Conservation (phyloP, 306 rosid genomes). For the Lathyrus tuberosus region DNA sequence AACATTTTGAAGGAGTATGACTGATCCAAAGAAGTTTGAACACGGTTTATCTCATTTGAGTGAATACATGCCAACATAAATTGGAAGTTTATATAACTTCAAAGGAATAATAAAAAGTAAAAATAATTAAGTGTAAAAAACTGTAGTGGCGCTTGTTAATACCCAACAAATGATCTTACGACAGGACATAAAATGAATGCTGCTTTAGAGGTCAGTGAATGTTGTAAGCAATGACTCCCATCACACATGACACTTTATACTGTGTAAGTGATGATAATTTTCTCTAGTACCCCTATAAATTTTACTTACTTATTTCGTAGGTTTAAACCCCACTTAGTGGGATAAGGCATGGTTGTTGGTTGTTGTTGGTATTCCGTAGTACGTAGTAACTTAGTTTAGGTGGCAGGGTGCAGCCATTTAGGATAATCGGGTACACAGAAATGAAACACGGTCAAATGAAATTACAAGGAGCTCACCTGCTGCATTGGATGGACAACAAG, state of each 20-base stretch:
- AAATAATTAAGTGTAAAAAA: no score
- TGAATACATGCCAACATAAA: background rate
- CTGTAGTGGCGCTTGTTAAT: no score
- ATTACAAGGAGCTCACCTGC: conserved; percentile 62
- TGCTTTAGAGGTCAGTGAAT: background rate
- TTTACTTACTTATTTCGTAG: background rate
- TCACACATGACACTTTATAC: conserved; percentile 2
- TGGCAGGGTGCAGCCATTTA: conserved; percentile 26
- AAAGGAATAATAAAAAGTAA: no score
- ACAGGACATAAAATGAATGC: no score
- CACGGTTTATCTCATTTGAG: conserved; percentile 2
- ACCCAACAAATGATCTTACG: no score
- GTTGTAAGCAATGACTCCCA: background rate
- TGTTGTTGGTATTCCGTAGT: conserved; percentile 1
- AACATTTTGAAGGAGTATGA: conserved; percentile 1
- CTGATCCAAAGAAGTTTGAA: conserved; percentile 4
- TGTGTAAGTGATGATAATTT: conserved; percentile 12
- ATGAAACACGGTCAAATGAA: conserved; percentile 22
- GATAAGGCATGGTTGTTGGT: no score
- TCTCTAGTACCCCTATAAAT: background rate
- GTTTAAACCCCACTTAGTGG: conserved; percentile 5
- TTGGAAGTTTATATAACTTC: no score
- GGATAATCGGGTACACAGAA: conserved; percentile 14
- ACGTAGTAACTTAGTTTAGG: conserved; percentile 17
- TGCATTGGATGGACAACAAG: conserved; percentile 96